Evolutionary conservation across 176 grass and related monocot genomes (phyloP), one percentile per base, ranked within the genome.

Genomic region (Guadua angustifolia): DNA sequence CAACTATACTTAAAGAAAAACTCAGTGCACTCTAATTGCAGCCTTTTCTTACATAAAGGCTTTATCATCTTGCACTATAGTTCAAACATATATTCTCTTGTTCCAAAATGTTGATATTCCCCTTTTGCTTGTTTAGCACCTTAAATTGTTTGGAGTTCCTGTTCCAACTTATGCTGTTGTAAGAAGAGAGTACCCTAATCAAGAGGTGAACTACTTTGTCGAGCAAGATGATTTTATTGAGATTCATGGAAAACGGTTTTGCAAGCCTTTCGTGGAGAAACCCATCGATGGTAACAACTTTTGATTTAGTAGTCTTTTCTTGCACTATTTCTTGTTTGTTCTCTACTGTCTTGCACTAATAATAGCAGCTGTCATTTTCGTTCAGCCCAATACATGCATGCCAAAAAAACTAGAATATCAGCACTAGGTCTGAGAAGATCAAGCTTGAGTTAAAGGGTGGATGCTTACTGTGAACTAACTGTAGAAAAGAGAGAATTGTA

Each of bases 181-280:
- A 53, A 84, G 83, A 74, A 95, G 95, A 88, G 85, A 93, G 33
- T 93, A 91, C 74, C 92, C 95, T 84, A 83, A 89, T 86, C 89
- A 98, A 98, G 92, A 98, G 46, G 72, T 98, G 85, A 88, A 88
- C 39, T 92, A 93, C 52, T 98, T 98, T 87, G 58, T 84, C 22
- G 95, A 98, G 84, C 89, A 98, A 87, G 95, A 98, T 81, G 92
- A 98, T 90, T 98, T 90, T 86, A 82, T 98, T 70, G 95, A 98
- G 78, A 85, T 98, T 81, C 91, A 78, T 43, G 95, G 95, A 14
- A 95, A 92, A 55, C 90, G 82, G 8, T 98, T 98, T 85, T 91
- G 56, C 52, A 98, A 98, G 75, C 95, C 92, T 80, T 98, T 98
- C 13, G 95, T 98, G 82, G 95, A 98, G 86, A 98, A 98, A 91